phyloP scores from a whole-genome alignment of 2,329 filamentous ascomycete species.

The Cladobotryum mycophilum region DNA sequence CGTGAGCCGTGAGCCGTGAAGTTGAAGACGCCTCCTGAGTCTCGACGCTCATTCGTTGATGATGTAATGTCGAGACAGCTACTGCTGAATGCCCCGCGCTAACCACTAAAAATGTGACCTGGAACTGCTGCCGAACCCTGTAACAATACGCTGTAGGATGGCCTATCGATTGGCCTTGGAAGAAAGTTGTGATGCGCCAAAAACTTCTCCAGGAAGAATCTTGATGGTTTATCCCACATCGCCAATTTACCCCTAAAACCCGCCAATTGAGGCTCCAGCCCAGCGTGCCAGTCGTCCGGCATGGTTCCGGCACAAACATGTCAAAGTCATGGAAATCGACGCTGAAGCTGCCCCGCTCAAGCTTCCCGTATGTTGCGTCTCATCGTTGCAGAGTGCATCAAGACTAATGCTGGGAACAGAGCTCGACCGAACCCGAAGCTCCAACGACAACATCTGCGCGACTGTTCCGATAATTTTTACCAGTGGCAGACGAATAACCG shows the following conservation, averaged over 20 bases:
- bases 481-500: constrained; percentile 67
- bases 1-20: neutral
- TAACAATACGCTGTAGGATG: neutral
- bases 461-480: constrained; percentile 85
- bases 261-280: constrained; percentile 11
- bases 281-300: constrained; percentile 14
- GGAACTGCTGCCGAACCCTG: neutral
- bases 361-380: constrained; percentile 54
- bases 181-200: neutral
- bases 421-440: constrained; percentile 45
- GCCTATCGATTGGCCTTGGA: neutral
- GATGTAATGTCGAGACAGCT: constrained; percentile 8
- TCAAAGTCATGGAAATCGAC: constrained; percentile 66
- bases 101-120: constrained; percentile 4
- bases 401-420: constrained; percentile 26
- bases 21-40: constrained; percentile 1
- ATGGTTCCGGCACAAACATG: constrained; percentile 29
- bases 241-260: constrained; percentile 5
- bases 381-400: neutral
- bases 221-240: neutral
- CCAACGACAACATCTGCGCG: constrained; percentile 56
- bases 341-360: constrained; percentile 67
- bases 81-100: constrained; percentile 1
- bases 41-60: constrained; percentile 3
- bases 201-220: neutral